Percentiles rank a stretch among this genome's conserved stretches.
Evolutionary conservation across 2,329 filamentous ascomycete genomes (phyloP).

Genomic region (Paracoccidioides brasiliensis): DNA sequence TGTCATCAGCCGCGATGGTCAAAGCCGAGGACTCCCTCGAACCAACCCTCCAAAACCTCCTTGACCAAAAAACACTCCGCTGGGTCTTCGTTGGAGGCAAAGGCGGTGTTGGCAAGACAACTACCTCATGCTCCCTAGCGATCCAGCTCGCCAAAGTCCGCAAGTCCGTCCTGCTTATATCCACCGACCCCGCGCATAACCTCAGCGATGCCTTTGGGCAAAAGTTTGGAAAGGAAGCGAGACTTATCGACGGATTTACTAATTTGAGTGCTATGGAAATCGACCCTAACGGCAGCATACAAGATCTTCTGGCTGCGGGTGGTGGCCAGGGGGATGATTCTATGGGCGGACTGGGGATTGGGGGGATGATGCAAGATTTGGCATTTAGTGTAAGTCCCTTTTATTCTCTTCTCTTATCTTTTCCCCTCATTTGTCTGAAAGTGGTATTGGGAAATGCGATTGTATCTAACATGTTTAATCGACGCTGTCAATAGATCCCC

Average conservation of each 20-base stretch:
- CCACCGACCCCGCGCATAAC: constrained; percentile 96
- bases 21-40: constrained; percentile 62
- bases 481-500: constrained; percentile 53
- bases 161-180: constrained; percentile 93
- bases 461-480: neutral
- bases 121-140: constrained; percentile 95
- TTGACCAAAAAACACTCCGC: constrained; percentile 87
- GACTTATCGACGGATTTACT: constrained; percentile 78
- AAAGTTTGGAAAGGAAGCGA: constrained; percentile 98
- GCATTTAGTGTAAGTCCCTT: constrained; percentile 65
- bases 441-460: neutral
- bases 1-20: constrained; percentile 32
- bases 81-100: constrained; percentile 99
- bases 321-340: constrained; percentile 52
- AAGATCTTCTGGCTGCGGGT: constrained; percentile 73
- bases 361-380: constrained; percentile 96
- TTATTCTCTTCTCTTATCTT: neutral
- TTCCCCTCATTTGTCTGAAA: no score
- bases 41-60: constrained; percentile 82
- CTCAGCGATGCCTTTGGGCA: constrained; percentile 94
- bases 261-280: constrained; percentile 99
- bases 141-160: constrained; percentile 94
- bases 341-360: constrained; percentile 59
- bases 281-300: constrained; percentile 93
- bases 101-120: constrained; percentile 96